A percentile compares a stretch with the other conserved stretches of the same genome.
phyloP scores from a whole-genome alignment of 192 early-diverging fungal species.

The Oehlia diaphana region DNA sequence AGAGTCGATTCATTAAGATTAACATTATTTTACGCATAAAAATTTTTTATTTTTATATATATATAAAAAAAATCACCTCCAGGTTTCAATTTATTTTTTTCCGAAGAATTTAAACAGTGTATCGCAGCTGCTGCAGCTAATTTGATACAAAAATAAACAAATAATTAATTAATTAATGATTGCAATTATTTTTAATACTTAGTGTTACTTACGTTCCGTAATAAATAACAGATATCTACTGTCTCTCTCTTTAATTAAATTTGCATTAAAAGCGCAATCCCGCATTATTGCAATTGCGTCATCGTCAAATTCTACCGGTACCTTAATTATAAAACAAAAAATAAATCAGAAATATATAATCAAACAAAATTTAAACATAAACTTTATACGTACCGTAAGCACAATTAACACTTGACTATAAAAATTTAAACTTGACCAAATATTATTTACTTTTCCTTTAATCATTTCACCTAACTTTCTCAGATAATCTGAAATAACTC shows the following conservation, averaged over 20 bases:
- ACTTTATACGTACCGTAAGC: not conserved
- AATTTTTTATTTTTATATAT: no score
- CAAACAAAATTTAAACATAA: not conserved
- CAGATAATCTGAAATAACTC: constrained; percentile 16
- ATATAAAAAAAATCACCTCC: not conserved
- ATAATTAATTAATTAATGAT: no score
- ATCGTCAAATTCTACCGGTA: not conserved
- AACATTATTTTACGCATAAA: no score
- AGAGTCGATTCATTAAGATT: not conserved
- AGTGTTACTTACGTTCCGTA: not conserved
- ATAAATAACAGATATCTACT: not conserved
- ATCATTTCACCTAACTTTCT: not conserved
- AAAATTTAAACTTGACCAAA: not conserved
- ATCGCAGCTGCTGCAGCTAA: constrained; percentile 28
- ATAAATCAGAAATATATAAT: not conserved
- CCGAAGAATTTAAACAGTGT: constrained; percentile 2
- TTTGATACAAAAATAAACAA: not conserved
- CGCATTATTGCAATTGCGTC: constrained; percentile 4
- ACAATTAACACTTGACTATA: not conserved
- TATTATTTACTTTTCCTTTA: not conserved
- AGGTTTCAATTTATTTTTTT: not conserved
- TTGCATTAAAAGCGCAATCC: not conserved
- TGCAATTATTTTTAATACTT: not conserved
- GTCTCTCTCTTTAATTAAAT: not conserved
- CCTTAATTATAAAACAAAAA: not conserved